Conservation (phyloP, 2,329 filamentous ascomycete species). For the Penicillium sp. region DNA sequence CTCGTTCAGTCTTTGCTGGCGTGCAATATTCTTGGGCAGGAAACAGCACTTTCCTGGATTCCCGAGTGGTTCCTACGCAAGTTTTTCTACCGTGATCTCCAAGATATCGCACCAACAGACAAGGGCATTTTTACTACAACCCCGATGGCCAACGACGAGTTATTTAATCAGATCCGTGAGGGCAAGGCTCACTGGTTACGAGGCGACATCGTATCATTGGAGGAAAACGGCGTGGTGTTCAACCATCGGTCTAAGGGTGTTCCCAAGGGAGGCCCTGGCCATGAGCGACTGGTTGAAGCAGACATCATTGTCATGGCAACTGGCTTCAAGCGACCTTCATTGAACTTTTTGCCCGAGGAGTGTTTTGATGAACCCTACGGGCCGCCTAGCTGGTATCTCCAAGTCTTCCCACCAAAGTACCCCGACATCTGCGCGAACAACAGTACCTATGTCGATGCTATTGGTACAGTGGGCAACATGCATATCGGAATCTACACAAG, state of each 20-base stretch:
- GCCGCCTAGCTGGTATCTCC: conserved; percentile 84
- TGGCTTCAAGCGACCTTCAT: conserved; percentile 69
- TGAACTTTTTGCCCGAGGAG: conserved; percentile 69
- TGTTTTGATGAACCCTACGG: conserved; percentile 69
- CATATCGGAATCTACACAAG: conserved; percentile 88
- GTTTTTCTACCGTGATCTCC: conserved; percentile 78
- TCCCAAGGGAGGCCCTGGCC: conserved; percentile 69
- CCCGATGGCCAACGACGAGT: conserved; percentile 80
- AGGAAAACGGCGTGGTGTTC: conserved; percentile 62
- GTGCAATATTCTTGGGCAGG: conserved; percentile 73
- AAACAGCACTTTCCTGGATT: conserved; percentile 71
- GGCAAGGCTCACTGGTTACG: conserved; percentile 75
- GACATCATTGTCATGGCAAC: conserved; percentile 82
- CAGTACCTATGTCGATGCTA: conserved; percentile 75
- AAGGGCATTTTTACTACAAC: conserved; percentile 74
- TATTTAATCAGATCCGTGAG: conserved; percentile 69
- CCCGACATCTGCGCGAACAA: conserved; percentile 76
- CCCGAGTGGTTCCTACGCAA: conserved; percentile 70
- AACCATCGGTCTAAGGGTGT: conserved; percentile 69
- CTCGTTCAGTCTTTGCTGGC: conserved; percentile 69
- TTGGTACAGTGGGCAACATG: conserved; percentile 80
- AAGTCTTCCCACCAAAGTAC: conserved; percentile 74
- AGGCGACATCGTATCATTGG: conserved; percentile 69
- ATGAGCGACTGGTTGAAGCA: conserved; percentile 61
- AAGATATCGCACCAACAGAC: conserved; percentile 65